These are phyloP conservation scores for Mucor saturninus DNA, from an alignment of 371 early-diverging fungal species.

Conservation along the genomic window DNA sequence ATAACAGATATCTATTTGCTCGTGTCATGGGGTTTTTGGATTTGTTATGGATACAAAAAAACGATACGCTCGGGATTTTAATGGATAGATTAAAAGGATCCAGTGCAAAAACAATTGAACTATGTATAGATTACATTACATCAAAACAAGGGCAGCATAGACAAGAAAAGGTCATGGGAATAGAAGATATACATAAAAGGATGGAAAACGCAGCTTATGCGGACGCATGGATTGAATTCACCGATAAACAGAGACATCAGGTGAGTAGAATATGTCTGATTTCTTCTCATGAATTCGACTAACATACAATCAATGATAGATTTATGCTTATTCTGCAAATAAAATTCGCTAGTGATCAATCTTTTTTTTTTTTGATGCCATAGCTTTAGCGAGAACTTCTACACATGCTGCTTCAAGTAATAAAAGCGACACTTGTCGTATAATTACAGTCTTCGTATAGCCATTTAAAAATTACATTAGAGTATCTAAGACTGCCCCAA, in stretches of 20 bases:
- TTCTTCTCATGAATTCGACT: no score
- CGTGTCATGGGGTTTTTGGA: conserved; percentile 13
- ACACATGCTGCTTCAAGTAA: no score
- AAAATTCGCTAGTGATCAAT: neutral
- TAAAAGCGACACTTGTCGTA: no score
- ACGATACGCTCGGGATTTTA: neutral
- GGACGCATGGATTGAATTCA: conserved; percentile 25
- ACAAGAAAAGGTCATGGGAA: conserved; percentile 9
- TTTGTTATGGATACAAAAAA: neutral
- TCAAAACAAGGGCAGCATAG: no score
- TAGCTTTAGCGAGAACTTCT: no score
- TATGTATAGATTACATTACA: conserved; percentile 13
- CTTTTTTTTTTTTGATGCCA: no score
- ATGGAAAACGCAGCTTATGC: conserved; percentile 23
- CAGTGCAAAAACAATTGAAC: neutral
- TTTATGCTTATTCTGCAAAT: neutral
- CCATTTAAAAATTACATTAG: no score
- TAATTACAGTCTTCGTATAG: no score
- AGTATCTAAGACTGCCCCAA: no score
- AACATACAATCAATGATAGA: no score
- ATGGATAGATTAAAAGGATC: conserved; percentile 11
- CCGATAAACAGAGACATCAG: conserved; percentile 20
- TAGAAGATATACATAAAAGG: conserved; percentile 8
- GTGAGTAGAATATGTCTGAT: conserved; percentile 1
- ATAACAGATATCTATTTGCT: conserved; percentile 18